Conservation (phyloP, 441 rosid species). For the Euphorbia corollata region DNA sequence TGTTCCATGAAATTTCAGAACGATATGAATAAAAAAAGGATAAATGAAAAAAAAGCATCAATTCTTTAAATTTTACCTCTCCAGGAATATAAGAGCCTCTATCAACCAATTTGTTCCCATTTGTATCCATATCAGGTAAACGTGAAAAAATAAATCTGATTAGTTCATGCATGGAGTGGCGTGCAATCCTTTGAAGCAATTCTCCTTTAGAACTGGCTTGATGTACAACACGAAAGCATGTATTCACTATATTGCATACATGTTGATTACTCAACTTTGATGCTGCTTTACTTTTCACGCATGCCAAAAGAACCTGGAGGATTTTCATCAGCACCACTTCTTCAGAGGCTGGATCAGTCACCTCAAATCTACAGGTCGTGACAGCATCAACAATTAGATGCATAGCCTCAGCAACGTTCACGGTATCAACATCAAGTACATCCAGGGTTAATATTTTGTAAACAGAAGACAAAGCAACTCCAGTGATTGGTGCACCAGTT, state of each 20-base stretch:
- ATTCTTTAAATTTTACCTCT: conserved; percentile 4
- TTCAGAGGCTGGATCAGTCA: conserved; percentile 87
- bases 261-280: conserved; percentile 70
- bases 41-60: background rate
- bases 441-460: conserved; percentile 70
- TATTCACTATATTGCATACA: conserved; percentile 71
- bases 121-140: conserved; percentile 3
- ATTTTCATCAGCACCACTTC: conserved; percentile 93
- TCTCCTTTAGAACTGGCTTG: conserved; percentile 82
- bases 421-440: conserved; percentile 54
- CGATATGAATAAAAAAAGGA: background rate
- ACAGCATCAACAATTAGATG: conserved; percentile 74
- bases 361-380: conserved; percentile 60
- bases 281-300: conserved; percentile 81
- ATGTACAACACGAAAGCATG: conserved; percentile 87
- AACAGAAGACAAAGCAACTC: conserved; percentile 86
- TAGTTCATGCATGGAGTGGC: conserved; percentile 90
- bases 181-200: conserved; percentile 81
- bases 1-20: conserved; percentile 17
- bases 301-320: conserved; percentile 91
- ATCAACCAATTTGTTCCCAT: conserved; percentile 3
- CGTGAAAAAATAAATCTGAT: conserved; percentile 74
- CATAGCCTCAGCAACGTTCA: conserved; percentile 53
- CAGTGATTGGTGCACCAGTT: conserved; percentile 91
- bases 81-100: background rate